These are phyloP conservation scores for Kalmusia sp. DNA, from an alignment of 2,329 filamentous ascomycete species.

Conservation along the genomic window DNA sequence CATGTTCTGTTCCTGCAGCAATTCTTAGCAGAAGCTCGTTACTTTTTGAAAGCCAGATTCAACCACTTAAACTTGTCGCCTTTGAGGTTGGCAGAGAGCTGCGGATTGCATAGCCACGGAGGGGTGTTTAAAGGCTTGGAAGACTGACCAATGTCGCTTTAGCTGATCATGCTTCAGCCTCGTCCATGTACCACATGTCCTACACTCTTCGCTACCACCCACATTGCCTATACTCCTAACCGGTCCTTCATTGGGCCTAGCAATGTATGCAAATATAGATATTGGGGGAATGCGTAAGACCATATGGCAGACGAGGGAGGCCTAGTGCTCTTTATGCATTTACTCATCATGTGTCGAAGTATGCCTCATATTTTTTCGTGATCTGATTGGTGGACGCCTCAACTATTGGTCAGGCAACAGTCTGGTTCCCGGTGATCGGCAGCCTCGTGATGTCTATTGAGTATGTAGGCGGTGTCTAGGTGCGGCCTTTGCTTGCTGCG, in stretches of 20 bases:
- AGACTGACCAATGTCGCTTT: neutral
- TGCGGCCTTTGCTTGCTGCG: neutral
- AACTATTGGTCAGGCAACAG: neutral
- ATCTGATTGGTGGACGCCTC: neutral
- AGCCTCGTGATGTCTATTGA: slow-evolving; percentile 3
- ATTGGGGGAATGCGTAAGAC: neutral
- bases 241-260: no score
- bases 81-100: neutral
- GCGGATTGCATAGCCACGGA: slow-evolving; percentile 5
- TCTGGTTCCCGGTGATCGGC: slow-evolving; percentile 1
- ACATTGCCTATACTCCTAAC: no score
- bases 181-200: neutral
- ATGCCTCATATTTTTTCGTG: neutral
- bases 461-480: neutral
- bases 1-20: neutral
- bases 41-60: no score
- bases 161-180: neutral
- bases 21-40: neutral
- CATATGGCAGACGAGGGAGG: no score
- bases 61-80: no score
- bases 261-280: neutral
- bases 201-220: neutral
- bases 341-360: neutral
- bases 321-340: neutral
- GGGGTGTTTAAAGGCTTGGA: neutral